Percentiles rank a stretch among this genome's conserved stretches.
Evolutionary conservation across 768 basidiomycete genomes (phyloP).

Genomic region (Termitomyces sp.): DNA sequence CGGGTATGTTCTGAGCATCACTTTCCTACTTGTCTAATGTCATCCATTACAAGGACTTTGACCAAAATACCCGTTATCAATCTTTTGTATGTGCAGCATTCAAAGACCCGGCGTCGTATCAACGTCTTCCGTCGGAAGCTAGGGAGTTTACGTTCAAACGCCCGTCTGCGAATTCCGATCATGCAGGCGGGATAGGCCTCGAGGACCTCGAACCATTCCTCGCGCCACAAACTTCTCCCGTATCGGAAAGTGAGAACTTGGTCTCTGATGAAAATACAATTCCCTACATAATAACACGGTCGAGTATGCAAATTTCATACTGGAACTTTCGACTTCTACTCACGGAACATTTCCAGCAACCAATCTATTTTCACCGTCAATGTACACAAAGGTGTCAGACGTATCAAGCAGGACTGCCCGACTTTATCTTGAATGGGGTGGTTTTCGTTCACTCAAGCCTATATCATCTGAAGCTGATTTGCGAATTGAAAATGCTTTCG

Average conservation of each 20-base stretch:
- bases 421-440: constrained; percentile 31
- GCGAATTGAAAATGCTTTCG: constrained; percentile 18
- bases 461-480: constrained; percentile 18
- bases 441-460: constrained; percentile 26
- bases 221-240: constrained; percentile 5
- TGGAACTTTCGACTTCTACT: not conserved
- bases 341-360: not conserved
- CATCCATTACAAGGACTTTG: constrained; percentile 35
- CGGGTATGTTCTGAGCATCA: constrained; percentile 26
- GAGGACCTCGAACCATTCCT: constrained; percentile 26
- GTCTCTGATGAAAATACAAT: not conserved
- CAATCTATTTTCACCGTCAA: not conserved
- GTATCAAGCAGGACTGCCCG: not conserved
- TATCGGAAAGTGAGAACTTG: not conserved
- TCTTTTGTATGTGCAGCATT: constrained; percentile 39
- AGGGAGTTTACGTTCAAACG: constrained; percentile 22
- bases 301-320: constrained; percentile 8
- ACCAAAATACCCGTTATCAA: constrained; percentile 37
- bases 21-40: not conserved
- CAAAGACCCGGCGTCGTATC: constrained; percentile 32
- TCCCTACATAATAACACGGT: constrained; percentile 12
- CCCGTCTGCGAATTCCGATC: constrained; percentile 13
- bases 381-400: not conserved
- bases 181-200: constrained; percentile 28
- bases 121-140: constrained; percentile 25